phyloP scores from a whole-genome alignment of 345 rosid genomes.

The Carallia pectinifolia region DNA sequence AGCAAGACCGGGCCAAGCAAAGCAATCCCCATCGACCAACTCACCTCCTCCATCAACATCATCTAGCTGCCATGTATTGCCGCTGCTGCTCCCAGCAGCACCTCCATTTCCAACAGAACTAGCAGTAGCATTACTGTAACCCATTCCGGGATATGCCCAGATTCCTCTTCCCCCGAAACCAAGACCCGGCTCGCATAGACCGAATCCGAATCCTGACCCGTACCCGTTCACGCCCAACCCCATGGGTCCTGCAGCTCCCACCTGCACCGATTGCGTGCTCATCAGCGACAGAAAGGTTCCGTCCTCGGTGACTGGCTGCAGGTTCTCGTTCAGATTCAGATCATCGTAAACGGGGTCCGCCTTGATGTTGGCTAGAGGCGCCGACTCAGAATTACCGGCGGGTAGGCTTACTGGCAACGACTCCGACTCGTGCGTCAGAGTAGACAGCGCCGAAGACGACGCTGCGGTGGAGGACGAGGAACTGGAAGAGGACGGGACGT shows the following conservation, averaged over 20 bases:
- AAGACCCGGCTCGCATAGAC: slow-evolving; percentile 35
- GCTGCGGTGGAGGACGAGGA: slow-evolving; percentile 19
- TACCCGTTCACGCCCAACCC: slow-evolving; percentile 24
- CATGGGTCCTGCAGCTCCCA: slow-evolving; percentile 21
- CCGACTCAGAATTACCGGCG: neutral
- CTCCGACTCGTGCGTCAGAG: slow-evolving; percentile 29
- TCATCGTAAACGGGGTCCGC: neutral
- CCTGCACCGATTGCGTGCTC: slow-evolving; percentile 1
- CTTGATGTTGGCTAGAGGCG: neutral
- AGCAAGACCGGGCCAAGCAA: slow-evolving; percentile 53
- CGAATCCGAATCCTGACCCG: slow-evolving; percentile 26
- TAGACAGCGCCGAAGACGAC: slow-evolving; percentile 12
- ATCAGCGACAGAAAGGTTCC: slow-evolving; percentile 24
- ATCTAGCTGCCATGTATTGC: slow-evolving; percentile 37
- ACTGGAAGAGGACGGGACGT: slow-evolving; percentile 5
- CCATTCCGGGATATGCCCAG: slow-evolving; percentile 43
- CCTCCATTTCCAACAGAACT: slow-evolving; percentile 11
- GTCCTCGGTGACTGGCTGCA: slow-evolving; percentile 10
- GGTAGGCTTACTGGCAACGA: slow-evolving; percentile 4
- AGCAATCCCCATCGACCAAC: slow-evolving; percentile 19
- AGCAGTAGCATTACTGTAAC: slow-evolving; percentile 2
- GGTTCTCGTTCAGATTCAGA: slow-evolving; percentile 30
- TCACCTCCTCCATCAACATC: slow-evolving; percentile 23
- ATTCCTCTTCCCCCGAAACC: slow-evolving; percentile 32
- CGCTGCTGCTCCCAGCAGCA: slow-evolving; percentile 24